A percentile compares a stretch with the other conserved stretches of the same genome.
Evolutionary conservation across 225 moss, liverwort and hornwort species (phyloP).

Genomic region (Takakia lepidozioides): DNA sequence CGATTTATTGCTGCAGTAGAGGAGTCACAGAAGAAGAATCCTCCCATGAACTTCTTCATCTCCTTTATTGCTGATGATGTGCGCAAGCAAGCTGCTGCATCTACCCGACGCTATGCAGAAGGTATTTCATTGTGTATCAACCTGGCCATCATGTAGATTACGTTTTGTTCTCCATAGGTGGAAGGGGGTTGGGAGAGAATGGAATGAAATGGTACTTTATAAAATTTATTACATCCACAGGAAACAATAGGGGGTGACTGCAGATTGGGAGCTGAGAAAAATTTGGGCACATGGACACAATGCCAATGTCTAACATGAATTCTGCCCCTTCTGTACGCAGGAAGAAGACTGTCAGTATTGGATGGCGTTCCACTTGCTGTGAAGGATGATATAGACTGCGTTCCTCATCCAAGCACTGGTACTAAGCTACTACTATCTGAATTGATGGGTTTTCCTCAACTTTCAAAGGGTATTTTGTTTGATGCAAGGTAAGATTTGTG

Average conservation of each 20-base stretch:
- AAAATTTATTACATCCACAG: too few species aligned
- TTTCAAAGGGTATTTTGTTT: too few species aligned
- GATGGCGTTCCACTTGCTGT: slow-evolving; percentile 89
- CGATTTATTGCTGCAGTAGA: slow-evolving; percentile 75
- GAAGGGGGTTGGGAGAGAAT: background rate
- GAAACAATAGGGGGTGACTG: too few species aligned
- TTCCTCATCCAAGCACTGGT: slow-evolving; percentile 91
- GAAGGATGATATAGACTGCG: slow-evolving; percentile 94
- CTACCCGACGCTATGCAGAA: slow-evolving; percentile 64
- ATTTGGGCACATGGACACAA: too few species aligned
- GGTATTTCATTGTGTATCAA: too few species aligned
- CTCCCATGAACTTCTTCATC: slow-evolving; percentile 70
- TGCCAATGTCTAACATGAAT: too few species aligned
- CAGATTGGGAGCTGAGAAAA: too few species aligned
- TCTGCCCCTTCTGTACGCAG: slow-evolving; percentile 20
- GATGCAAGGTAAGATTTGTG: too few species aligned
- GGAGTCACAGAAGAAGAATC: slow-evolving; percentile 47
- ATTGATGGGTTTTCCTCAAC: too few species aligned
- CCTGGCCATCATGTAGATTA: too few species aligned
- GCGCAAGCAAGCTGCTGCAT: slow-evolving; percentile 77
- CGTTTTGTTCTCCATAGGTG: background rate
- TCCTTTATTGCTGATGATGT: slow-evolving; percentile 72
- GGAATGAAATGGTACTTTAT: background rate
- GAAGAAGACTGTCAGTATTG: slow-evolving; percentile 57
- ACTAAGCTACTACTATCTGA: slow-evolving; percentile 1